These are phyloP conservation scores for Calonectria honghensis DNA, from an alignment of 2,329 filamentous ascomycete species.

Conservation along the genomic window DNA sequence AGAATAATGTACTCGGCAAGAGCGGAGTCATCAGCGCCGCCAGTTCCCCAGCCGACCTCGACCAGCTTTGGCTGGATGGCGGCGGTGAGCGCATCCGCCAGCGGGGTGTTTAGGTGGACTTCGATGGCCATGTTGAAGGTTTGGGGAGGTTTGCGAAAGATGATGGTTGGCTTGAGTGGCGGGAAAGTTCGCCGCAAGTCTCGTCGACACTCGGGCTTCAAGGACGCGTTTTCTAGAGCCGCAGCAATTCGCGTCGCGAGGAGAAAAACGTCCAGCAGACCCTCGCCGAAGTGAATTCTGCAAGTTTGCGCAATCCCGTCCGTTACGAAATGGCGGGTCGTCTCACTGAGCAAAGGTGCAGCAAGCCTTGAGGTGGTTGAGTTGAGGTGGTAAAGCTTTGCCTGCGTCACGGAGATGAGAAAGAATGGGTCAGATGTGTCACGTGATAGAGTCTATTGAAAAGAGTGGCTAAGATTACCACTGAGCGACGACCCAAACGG, in stretches of 20 bases:
- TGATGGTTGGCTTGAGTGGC: conserved; percentile 45
- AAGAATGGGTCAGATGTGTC: conserved; percentile 56
- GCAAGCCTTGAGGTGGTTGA: conserved; percentile 49
- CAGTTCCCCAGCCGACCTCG: conserved; percentile 93
- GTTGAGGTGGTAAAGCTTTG: conserved; percentile 55
- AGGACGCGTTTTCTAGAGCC: conserved; percentile 51
- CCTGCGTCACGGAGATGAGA: conserved; percentile 51
- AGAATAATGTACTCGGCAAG: conserved; percentile 97
- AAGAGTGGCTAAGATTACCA: conserved; percentile 25
- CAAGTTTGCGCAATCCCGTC: conserved; percentile 42
- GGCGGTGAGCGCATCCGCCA: conserved; percentile 88
- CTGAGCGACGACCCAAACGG: conserved; percentile 3
- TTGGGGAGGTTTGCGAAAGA: conserved; percentile 35
- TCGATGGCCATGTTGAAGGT: conserved; percentile 82
- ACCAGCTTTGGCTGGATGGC: conserved; percentile 93
- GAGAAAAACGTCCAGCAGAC: conserved; percentile 46
- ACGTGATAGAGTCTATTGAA: conserved; percentile 54
- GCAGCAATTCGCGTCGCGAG: conserved; percentile 54
- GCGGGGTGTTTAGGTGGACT: conserved; percentile 84
- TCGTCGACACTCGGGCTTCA: conserved; percentile 44
- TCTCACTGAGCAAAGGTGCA: conserved; percentile 46
- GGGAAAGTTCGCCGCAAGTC: conserved; percentile 48
- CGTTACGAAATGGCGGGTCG: conserved; percentile 44
- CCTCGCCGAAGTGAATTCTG: conserved; percentile 32
- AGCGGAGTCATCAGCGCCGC: conserved; percentile 84